Percentiles rank a stretch among this genome's conserved stretches.
These are phyloP conservation scores for Colletotrichum noveboracense DNA, from an alignment of 2,329 filamentous ascomycete genomes.

Conservation along the genomic window DNA sequence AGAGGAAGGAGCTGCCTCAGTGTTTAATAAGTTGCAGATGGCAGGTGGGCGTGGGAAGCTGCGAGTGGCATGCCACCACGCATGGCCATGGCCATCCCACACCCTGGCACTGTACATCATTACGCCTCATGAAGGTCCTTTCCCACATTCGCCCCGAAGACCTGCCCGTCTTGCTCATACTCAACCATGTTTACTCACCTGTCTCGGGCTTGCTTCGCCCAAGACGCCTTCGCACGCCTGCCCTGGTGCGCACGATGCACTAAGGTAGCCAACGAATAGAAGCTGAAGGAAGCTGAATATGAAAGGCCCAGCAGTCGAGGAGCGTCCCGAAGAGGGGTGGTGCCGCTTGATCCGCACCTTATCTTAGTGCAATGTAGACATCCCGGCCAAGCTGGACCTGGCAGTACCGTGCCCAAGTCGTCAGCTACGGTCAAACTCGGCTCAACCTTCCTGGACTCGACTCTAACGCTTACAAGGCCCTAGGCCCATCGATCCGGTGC, in stretches of 20 bases:
- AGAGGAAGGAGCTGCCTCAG: neutral
- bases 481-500: neutral
- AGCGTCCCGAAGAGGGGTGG: neutral
- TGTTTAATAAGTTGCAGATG: neutral
- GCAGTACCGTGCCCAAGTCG: neutral
- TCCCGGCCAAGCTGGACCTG: neutral
- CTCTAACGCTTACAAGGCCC: neutral
- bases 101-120: neutral
- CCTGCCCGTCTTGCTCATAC: neutral
- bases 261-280: neutral
- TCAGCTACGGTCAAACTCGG: neutral
- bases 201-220: neutral
- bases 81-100: neutral
- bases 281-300: neutral
- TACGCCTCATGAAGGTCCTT: neutral
- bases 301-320: neutral
- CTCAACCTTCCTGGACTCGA: neutral
- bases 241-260: neutral
- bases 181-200: neutral
- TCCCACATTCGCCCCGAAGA: neutral
- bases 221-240: neutral
- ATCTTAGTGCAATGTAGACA: neutral
- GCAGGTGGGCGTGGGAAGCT: neutral
- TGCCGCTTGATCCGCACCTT: neutral
- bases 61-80: neutral